Conservation (phyloP, 2,329 filamentous ascomycete species). For the Verticillium nubilum region DNA sequence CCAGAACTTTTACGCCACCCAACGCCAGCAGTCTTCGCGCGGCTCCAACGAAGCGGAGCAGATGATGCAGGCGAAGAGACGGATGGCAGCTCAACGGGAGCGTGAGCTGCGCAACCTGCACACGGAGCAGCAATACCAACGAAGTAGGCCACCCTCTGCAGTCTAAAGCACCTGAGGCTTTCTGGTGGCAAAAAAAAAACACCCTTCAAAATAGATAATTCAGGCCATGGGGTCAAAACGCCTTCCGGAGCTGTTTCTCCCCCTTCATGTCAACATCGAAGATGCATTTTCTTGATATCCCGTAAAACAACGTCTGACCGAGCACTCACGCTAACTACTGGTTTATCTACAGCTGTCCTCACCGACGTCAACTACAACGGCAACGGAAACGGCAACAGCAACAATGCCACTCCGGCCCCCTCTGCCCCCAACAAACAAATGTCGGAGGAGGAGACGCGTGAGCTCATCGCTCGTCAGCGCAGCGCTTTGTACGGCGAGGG, state of each 20-base stretch:
- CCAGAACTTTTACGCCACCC: constrained; percentile 90
- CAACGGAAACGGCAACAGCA: constrained; percentile 10
- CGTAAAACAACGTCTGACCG: constrained; percentile 2
- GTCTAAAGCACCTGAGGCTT: constrained; percentile 53
- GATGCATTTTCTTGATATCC: constrained; percentile 1
- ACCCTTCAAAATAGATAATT: constrained; percentile 24
- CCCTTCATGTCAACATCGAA: constrained; percentile 7
- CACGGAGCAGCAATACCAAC: constrained; percentile 99
- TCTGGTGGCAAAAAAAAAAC: constrained; percentile 30
- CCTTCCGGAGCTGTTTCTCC: constrained; percentile 6
- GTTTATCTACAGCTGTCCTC: constrained; percentile 9
- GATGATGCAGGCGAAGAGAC: constrained; percentile 98
- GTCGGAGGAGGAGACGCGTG: constrained; percentile 93
- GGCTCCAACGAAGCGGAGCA: constrained; percentile 89
- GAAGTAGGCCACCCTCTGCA: constrained; percentile 87
- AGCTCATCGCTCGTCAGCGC: constrained; percentile 92
- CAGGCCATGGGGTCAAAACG: constrained; percentile 10
- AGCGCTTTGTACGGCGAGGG: constrained; percentile 85
- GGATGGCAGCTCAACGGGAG: constrained; percentile 98
- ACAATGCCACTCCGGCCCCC: neutral
- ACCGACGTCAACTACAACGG: constrained; percentile 20
- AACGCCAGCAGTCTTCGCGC: constrained; percentile 84
- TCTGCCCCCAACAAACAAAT: constrained; percentile 66
- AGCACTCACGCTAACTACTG: constrained; percentile 10
- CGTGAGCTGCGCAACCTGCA: constrained; percentile 99